Conservation (phyloP, 768 basidiomycete genomes). For the Auricularia heimuer region DNA sequence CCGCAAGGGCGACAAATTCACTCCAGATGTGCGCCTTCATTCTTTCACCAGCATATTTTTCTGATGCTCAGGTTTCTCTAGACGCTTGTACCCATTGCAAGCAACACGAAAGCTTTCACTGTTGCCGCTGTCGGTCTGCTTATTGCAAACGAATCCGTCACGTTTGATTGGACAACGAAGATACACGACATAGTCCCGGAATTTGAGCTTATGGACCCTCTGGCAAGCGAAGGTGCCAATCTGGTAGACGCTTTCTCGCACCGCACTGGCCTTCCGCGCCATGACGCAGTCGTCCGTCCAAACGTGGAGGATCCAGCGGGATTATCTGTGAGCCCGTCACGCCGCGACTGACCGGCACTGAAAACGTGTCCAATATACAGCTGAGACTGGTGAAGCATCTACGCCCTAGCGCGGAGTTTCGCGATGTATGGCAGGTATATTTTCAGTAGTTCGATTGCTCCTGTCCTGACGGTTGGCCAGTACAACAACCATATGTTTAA, state of each 20-base stretch:
- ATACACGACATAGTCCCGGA: background rate
- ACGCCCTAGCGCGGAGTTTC: background rate
- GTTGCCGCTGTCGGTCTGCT: background rate
- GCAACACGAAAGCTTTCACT: background rate
- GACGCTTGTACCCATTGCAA: background rate
- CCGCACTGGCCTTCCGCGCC: background rate
- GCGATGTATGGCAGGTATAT: background rate
- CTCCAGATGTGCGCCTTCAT: background rate
- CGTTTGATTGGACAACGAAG: background rate
- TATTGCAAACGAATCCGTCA: background rate
- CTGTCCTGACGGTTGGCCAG: background rate
- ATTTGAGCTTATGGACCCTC: background rate
- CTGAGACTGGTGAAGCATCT: background rate
- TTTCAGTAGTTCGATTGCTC: too few relatives aligned
- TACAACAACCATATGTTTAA: conserved; percentile 1
- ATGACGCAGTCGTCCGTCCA: background rate
- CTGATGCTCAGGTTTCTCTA: background rate
- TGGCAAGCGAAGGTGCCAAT: background rate
- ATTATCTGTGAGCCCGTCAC: background rate
- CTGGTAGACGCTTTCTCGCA: background rate
- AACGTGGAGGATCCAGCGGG: background rate
- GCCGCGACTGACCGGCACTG: background rate
- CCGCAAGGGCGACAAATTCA: background rate
- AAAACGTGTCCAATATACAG: background rate
- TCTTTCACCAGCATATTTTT: background rate